Percentiles rank a stretch among this genome's conserved stretches.
These are phyloP conservation scores for Neurospora sp. DNA, from an alignment of 495 filamentous ascomycete species.

Conservation along the genomic window DNA sequence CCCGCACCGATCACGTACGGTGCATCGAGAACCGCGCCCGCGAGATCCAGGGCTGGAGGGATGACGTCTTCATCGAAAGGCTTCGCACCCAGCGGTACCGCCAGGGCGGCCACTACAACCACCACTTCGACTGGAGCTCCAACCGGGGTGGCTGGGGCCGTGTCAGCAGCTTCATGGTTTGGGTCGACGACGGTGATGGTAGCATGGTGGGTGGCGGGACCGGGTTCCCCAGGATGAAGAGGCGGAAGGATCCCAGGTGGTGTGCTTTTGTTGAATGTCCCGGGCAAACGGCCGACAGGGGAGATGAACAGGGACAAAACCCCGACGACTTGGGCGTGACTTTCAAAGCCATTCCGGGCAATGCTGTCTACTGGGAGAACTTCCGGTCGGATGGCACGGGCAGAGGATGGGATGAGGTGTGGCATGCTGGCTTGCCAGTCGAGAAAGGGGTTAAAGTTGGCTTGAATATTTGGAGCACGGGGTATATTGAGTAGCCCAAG, in stretches of 20 bases:
- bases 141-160: conserved; percentile 32
- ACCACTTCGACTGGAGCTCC: conserved; percentile 39
- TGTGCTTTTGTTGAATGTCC: conserved; percentile 35
- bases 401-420: conserved; percentile 35
- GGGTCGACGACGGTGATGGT: conserved; percentile 25
- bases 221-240: conserved; percentile 29
- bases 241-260: conserved; percentile 24
- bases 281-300: neutral
- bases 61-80: conserved; percentile 34
- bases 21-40: conserved; percentile 34
- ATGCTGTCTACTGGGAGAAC: conserved; percentile 43
- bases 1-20: conserved; percentile 28
- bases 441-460: conserved; percentile 33
- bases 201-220: conserved; percentile 32
- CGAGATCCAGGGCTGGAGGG: conserved; percentile 36
- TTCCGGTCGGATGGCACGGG: conserved; percentile 35
- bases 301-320: neutral
- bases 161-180: conserved; percentile 39
- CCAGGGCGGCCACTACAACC: conserved; percentile 28
- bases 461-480: conserved; percentile 40
- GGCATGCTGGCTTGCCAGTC: conserved; percentile 39
- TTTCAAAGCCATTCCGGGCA: conserved; percentile 33
- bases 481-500: conserved; percentile 10
- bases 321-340: conserved; percentile 18
- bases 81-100: conserved; percentile 35